Conservation (phyloP, 1,139 yeast species). For the Zygotorulaspora mrakii region DNA sequence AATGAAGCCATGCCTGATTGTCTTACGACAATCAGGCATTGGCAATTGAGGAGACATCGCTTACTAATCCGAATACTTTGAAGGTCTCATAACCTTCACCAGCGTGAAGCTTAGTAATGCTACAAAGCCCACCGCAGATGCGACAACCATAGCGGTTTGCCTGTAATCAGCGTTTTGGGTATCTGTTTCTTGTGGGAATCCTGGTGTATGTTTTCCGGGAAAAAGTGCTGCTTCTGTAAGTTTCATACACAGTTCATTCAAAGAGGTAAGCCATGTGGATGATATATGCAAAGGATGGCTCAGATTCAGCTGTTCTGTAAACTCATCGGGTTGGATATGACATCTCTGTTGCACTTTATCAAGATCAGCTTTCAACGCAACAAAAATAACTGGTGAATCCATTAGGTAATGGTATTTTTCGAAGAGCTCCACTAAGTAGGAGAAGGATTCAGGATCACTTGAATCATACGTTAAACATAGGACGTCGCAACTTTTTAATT, state of each 20-base stretch:
- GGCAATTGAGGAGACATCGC: no score
- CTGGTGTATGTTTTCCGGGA: conserved; percentile 80
- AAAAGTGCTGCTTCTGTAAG: conserved; percentile 82
- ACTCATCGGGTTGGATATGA: conserved; percentile 81
- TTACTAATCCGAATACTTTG: conserved; percentile 8
- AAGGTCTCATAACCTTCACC: conserved; percentile 20
- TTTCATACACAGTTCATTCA: conserved; percentile 80
- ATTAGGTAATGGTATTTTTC: conserved; percentile 56
- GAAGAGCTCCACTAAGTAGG: conserved; percentile 68
- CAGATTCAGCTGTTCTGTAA: conserved; percentile 49
- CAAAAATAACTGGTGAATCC: conserved; percentile 78
- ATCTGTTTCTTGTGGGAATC: conserved; percentile 66
- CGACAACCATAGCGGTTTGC: conserved; percentile 52
- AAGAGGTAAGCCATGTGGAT: conserved; percentile 81
- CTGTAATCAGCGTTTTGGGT: conserved; percentile 43
- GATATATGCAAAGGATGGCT: conserved; percentile 87
- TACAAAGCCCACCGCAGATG: conserved; percentile 59
- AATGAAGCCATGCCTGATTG: no score
- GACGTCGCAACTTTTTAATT: conserved; percentile 85
- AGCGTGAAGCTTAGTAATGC: conserved; percentile 29
- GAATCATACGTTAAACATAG: conserved; percentile 88
- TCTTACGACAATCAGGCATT: no score
- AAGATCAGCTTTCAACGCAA: conserved; percentile 88
- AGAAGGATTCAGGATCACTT: conserved; percentile 91
- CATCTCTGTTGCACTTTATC: conserved; percentile 93